Evolutionary conservation across 306 rosid species (phyloP).

Genomic region (Sophora flavescens): DNA sequence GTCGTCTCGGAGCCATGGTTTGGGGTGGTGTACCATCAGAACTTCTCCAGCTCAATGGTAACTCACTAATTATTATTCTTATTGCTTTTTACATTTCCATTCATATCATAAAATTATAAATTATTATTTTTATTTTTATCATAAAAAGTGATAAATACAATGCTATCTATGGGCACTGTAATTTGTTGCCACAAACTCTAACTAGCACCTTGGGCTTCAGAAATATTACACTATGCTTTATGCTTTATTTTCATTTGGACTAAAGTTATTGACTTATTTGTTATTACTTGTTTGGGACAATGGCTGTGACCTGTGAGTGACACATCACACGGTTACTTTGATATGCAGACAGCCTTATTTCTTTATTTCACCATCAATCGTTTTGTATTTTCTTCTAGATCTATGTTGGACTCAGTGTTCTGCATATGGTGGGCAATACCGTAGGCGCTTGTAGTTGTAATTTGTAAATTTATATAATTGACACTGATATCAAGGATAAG

Average conservation of each 20-base stretch:
- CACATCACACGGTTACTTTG: neutral
- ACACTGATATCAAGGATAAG: conserved; percentile 9
- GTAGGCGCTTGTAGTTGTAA: conserved; percentile 17
- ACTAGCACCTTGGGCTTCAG: neutral
- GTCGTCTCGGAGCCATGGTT: conserved; percentile 86
- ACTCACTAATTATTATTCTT: no score
- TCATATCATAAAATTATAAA: no score
- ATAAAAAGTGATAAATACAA: no score
- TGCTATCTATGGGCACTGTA: no score
- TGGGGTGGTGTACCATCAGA: conserved; percentile 74
- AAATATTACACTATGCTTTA: conserved; percentile 11
- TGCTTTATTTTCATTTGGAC: conserved; percentile 19
- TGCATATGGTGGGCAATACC: neutral
- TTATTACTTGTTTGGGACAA: neutral
- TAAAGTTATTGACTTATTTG: no score
- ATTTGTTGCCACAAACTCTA: no score
- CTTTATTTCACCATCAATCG: neutral
- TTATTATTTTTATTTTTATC: no score
- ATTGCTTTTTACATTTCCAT: no score
- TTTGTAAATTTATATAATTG: conserved; percentile 3
- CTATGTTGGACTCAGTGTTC: conserved; percentile 33
- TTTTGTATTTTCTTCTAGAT: conserved; percentile 31
- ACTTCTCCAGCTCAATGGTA: conserved; percentile 75
- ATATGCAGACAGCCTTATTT: conserved; percentile 6
- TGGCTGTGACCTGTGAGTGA: neutral